Conservation (phyloP, 306 rosid genomes). For the Cicer cuneatum region DNA sequence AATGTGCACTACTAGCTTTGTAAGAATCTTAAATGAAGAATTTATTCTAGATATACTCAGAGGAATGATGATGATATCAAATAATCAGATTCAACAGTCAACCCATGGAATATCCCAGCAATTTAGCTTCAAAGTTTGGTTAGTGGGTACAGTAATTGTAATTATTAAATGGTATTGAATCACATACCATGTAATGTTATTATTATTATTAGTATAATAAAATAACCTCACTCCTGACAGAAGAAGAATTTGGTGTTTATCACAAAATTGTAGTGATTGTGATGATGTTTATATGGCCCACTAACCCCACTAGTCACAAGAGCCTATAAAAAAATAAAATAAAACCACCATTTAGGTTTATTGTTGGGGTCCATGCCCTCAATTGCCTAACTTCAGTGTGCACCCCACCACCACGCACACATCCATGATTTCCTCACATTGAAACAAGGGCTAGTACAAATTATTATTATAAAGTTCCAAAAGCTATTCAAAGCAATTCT, state of each 20-base stretch:
- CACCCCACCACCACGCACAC: conserved; percentile 56
- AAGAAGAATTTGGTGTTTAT: conserved; percentile 43
- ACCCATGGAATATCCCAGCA: conserved; percentile 41
- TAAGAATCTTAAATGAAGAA: background rate
- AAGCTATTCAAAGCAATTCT: conserved; percentile 32
- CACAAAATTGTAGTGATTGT: conserved; percentile 25
- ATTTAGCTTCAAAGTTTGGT: conserved; percentile 30
- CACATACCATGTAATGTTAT: background rate
- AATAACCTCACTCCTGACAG: conserved; percentile 32
- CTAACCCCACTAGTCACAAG: conserved; percentile 26
- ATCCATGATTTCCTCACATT: conserved; percentile 54
- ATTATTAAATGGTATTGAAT: conserved; percentile 19
- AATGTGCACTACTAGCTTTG: background rate
- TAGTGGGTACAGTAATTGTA: background rate
- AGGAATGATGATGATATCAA: conserved; percentile 6
- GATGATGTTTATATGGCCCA: conserved; percentile 40
- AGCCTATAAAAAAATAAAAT: background rate
- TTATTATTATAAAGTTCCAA: conserved; percentile 19
- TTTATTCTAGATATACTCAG: conserved; percentile 12
- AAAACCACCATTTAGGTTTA: conserved; percentile 4
- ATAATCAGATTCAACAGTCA: conserved; percentile 25
- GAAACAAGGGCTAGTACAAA: conserved; percentile 29
- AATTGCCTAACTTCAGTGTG: conserved; percentile 39
- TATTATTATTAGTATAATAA: background rate
- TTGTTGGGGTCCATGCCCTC: conserved; percentile 44